These are phyloP conservation scores for Podaxis sp. DNA, from an alignment of 768 basidiomycete species.

Conservation along the genomic window DNA sequence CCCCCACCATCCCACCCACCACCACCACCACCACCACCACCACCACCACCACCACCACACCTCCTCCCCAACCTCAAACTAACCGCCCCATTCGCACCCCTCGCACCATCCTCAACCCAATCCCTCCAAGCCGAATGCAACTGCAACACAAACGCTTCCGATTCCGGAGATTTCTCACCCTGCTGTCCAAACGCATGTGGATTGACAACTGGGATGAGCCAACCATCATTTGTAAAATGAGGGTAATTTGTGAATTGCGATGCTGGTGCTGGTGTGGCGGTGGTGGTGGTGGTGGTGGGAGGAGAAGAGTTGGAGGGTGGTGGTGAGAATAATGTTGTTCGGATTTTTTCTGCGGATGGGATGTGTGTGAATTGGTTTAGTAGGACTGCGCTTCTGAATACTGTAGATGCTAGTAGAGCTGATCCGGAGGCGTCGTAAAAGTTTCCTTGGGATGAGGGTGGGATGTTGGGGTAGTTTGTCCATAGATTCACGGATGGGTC, in stretches of 20 bases:
- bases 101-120: conserved; percentile 56
- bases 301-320: conserved; percentile 3
- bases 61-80: neutral
- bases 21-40: neutral
- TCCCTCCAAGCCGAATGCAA: conserved; percentile 75
- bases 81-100: conserved; percentile 26
- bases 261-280: conserved; percentile 1
- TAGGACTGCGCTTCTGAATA: conserved; percentile 67
- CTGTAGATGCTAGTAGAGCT: conserved; percentile 69
- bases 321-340: conserved; percentile 36
- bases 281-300: too few species aligned
- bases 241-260: conserved; percentile 18
- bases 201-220: conserved; percentile 73
- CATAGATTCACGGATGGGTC: conserved; percentile 45
- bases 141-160: conserved; percentile 73
- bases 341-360: conserved; percentile 51
- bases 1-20: neutral
- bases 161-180: conserved; percentile 65
- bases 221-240: conserved; percentile 57
- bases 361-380: conserved; percentile 44
- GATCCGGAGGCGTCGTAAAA: conserved; percentile 76
- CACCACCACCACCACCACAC: neutral
- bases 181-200: conserved; percentile 48
- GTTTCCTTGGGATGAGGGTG: conserved; percentile 30
- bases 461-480: conserved; percentile 66